Evolutionary conservation across 2,329 filamentous ascomycete genomes (phyloP).

Genomic region (Paracoccidioides lutzii): DNA sequence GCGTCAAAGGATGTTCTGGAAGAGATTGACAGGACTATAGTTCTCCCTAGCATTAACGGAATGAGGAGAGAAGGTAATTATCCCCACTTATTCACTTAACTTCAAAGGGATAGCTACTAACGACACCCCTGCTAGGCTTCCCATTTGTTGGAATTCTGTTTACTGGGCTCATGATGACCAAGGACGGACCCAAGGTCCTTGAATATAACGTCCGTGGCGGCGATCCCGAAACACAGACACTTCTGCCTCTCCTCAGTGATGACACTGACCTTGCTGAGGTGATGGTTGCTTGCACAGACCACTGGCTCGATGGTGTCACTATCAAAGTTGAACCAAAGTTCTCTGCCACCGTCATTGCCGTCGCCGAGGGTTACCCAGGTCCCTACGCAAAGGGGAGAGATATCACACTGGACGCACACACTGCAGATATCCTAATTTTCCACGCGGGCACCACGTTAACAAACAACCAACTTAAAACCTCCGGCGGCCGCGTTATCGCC

Average conservation of each 20-base stretch:
- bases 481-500: slow-evolving; percentile 85
- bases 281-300: slow-evolving; percentile 71
- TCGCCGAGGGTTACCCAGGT: slow-evolving; percentile 81
- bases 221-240: slow-evolving; percentile 80
- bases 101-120: not conserved
- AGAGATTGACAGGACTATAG: slow-evolving; percentile 63
- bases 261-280: slow-evolving; percentile 78
- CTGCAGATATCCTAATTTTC: slow-evolving; percentile 59
- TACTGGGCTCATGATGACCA: slow-evolving; percentile 79
- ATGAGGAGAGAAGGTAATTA: slow-evolving; percentile 60
- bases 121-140: slow-evolving; percentile 17
- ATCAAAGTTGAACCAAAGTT: slow-evolving; percentile 57
- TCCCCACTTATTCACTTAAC: not conserved
- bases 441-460: slow-evolving; percentile 72
- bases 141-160: slow-evolving; percentile 35
- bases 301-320: slow-evolving; percentile 56
- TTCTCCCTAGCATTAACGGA: slow-evolving; percentile 80
- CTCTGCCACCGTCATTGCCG: slow-evolving; percentile 86
- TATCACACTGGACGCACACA: slow-evolving; percentile 44
- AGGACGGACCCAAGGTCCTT: slow-evolving; percentile 63
- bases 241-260: slow-evolving; percentile 61
- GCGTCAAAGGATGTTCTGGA: slow-evolving; percentile 63
- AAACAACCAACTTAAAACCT: slow-evolving; percentile 54
- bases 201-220: slow-evolving; percentile 93
- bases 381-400: slow-evolving; percentile 66